Conservation (phyloP, 2,329 filamentous ascomycete genomes). For the Byssoonygena ceratinophila region DNA sequence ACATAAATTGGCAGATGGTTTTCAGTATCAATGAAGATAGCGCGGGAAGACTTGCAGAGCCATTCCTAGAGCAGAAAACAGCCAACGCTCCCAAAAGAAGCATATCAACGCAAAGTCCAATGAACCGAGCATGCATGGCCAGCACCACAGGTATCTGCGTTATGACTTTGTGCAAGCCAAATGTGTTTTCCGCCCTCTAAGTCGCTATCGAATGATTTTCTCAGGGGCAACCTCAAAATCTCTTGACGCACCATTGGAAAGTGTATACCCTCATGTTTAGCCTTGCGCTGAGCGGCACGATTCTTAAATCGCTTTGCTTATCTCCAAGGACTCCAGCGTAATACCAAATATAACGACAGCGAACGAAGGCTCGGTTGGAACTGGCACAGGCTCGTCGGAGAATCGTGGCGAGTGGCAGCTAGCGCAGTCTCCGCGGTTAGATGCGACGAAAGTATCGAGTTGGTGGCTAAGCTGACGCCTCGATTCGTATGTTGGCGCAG, state of each 20-base stretch:
- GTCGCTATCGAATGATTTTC: neutral
- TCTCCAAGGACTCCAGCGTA: neutral
- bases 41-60: neutral
- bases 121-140: neutral
- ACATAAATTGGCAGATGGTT: neutral
- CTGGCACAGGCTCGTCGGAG: neutral
- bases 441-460: neutral
- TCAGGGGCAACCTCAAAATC: neutral
- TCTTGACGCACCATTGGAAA: conserved; percentile 14
- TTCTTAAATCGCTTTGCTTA: neutral
- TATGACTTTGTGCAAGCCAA: neutral
- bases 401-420: neutral
- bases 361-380: neutral
- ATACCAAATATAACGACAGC: neutral
- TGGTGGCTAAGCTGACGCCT: neutral
- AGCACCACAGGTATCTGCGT: neutral
- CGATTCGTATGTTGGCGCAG: neutral
- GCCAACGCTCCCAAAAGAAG: neutral
- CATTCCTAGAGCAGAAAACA: neutral
- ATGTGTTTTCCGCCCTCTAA: neutral
- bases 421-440: neutral
- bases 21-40: conserved; percentile 13
- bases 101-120: neutral
- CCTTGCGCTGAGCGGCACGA: neutral
- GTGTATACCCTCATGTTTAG: conserved; percentile 13